Conservation (phyloP, 306 rosid species). For the Leucaena leucocephala region DNA sequence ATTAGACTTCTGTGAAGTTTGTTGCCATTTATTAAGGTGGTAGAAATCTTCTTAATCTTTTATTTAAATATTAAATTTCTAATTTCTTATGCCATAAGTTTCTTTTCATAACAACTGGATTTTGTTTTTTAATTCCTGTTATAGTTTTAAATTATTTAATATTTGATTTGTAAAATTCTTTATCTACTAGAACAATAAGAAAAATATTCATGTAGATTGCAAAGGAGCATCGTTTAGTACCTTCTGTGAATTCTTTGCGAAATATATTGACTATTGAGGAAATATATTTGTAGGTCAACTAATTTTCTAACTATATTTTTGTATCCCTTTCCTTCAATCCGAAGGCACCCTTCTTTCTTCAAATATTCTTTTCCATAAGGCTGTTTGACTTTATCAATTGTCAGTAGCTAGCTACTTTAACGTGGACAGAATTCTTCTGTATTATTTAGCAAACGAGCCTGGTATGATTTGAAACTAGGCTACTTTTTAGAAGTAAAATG, state of each 20-base stretch:
- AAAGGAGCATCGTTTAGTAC: constrained; percentile 1
- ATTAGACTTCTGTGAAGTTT: constrained; percentile 35
- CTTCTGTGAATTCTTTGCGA: background rate
- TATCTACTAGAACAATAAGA: background rate
- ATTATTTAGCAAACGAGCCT: background rate
- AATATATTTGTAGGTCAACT: constrained; percentile 7
- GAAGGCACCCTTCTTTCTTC: background rate
- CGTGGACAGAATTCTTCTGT: background rate
- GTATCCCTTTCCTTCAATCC: background rate
- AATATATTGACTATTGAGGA: background rate
- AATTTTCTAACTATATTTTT: constrained; percentile 7
- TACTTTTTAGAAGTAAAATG: background rate
- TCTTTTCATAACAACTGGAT: constrained; percentile 2
- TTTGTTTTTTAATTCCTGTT: background rate
- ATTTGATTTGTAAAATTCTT: background rate
- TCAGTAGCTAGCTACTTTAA: constrained; percentile 13
- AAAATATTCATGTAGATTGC: background rate
- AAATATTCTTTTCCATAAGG: constrained; percentile 21
- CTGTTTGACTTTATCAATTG: background rate
- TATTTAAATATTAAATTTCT: constrained; percentile 35
- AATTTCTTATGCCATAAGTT: constrained; percentile 24
- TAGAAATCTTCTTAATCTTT: constrained; percentile 31
- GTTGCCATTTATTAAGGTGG: constrained; percentile 38
- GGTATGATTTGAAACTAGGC: background rate
- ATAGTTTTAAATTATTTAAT: constrained; percentile 8